Percentiles rank a stretch among this genome's conserved stretches.
phyloP scores from a whole-genome alignment of 1,139 yeast species.

The Taiozyma sp. region DNA sequence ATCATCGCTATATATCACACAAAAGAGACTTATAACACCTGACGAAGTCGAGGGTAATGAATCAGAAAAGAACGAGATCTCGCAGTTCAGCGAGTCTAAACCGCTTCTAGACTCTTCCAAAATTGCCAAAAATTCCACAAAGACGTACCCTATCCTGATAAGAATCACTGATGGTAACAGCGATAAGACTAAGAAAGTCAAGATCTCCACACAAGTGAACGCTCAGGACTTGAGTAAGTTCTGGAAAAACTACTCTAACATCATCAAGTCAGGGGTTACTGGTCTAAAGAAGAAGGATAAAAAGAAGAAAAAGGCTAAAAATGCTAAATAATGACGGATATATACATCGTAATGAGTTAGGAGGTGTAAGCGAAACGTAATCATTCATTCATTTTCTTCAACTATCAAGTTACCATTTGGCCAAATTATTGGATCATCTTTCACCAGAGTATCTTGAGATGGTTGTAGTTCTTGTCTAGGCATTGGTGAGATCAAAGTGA shows the following conservation, averaged over 20 bases:
- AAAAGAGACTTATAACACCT: conserved; percentile 28
- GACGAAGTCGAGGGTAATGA: conserved; percentile 21
- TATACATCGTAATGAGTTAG: not conserved
- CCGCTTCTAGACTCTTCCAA: conserved; percentile 53
- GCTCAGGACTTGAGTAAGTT: conserved; percentile 52
- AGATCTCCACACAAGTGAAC: conserved; percentile 61
- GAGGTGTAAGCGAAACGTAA: not conserved
- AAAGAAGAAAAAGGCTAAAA: conserved; percentile 36
- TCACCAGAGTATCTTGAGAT: conserved; percentile 26
- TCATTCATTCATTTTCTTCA: conserved; percentile 30
- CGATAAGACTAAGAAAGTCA: conserved; percentile 40
- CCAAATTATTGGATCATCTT: conserved; percentile 40
- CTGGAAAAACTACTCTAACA: conserved; percentile 64
- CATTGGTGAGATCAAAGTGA: conserved; percentile 48
- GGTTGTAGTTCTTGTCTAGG: conserved; percentile 44
- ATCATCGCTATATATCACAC: conserved; percentile 39
- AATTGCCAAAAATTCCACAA: conserved; percentile 16
- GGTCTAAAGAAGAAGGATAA: conserved; percentile 62
- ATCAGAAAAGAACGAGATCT: conserved; percentile 13
- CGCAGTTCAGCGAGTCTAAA: conserved; percentile 12
- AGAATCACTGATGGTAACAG: conserved; percentile 58
- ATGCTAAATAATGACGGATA: conserved; percentile 8
- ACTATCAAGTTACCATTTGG: conserved; percentile 59
- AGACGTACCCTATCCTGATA: conserved; percentile 43
- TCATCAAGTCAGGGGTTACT: conserved; percentile 53